phyloP scores from a whole-genome alignment of 164 flowering plant genomes.

The Vitis cinerea region DNA sequence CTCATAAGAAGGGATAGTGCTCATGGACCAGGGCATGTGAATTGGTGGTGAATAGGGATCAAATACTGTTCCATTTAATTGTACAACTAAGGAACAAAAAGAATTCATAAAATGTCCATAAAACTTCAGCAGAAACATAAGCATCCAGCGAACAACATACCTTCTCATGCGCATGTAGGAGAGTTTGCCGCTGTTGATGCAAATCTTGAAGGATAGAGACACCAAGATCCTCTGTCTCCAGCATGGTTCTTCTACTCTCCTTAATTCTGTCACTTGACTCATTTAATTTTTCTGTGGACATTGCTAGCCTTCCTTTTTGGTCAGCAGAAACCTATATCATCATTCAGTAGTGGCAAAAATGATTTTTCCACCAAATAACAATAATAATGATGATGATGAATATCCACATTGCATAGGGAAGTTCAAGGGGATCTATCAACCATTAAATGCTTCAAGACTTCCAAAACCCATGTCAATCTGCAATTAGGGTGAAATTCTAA shows the following conservation, averaged over 20 bases:
- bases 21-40: not conserved
- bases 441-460: too few species aligned
- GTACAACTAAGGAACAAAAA: not conserved
- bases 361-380: not conserved
- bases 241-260: slow-evolving; percentile 65
- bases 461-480: too few species aligned
- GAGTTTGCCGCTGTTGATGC: slow-evolving; percentile 75
- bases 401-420: not conserved
- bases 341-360: not conserved
- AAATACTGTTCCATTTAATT: not conserved
- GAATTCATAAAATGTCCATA: not conserved
- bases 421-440: too few species aligned
- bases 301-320: slow-evolving; percentile 57
- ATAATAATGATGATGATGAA: too few species aligned
- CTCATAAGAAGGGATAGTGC: not conserved
- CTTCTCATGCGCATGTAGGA: slow-evolving; percentile 60
- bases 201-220: slow-evolving; percentile 69
- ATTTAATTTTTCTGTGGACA: slow-evolving; percentile 67
- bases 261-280: slow-evolving; percentile 59
- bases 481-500: too few species aligned
- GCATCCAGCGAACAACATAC: slow-evolving; percentile 19
- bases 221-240: slow-evolving; percentile 78
- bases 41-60: not conserved
- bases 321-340: slow-evolving; percentile 47
- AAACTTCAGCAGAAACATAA: not conserved